Conservation (phyloP, 1,139 yeast genomes). For the Yamadazyma friedrichii region DNA sequence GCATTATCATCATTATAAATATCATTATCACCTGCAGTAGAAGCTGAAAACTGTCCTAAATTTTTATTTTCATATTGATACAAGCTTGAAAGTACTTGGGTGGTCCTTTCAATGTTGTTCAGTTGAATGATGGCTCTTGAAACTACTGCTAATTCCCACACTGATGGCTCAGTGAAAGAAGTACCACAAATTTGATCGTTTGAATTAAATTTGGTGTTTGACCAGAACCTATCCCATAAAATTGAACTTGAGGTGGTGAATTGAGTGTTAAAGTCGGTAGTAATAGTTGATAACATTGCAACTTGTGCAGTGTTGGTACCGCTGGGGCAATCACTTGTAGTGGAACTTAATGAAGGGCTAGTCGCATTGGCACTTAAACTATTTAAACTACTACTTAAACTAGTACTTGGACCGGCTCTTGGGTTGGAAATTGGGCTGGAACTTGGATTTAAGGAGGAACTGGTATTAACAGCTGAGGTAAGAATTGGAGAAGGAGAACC, state of each 20-base stretch:
- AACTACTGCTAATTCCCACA: constrained; percentile 27
- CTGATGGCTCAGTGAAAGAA: constrained; percentile 15
- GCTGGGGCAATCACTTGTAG: background rate
- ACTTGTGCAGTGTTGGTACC: background rate
- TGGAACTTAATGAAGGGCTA: background rate
- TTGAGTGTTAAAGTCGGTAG: background rate
- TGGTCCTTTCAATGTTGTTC: constrained; percentile 11
- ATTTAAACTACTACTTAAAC: too few relatives aligned
- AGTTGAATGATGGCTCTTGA: constrained; percentile 16
- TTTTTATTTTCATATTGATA: constrained; percentile 15
- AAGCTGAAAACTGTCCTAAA: constrained; percentile 26
- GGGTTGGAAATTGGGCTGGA: too few relatives aligned
- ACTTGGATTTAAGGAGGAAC: too few relatives aligned
- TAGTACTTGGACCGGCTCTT: too few relatives aligned
- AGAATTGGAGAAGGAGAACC: too few relatives aligned
- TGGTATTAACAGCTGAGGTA: too few relatives aligned
- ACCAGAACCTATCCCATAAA: constrained; percentile 18
- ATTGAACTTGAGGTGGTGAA: constrained; percentile 1
- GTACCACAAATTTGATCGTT: constrained; percentile 15
- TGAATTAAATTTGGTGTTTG: constrained; percentile 11
- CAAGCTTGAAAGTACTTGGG: constrained; percentile 12
- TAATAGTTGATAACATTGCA: background rate
- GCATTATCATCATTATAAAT: constrained; percentile 36
- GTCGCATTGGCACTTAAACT: background rate
- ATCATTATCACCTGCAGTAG: constrained; percentile 25